These are phyloP conservation scores for Plasmodium sp. DNA, from an alignment of 169 alveolate species.

Conservation along the genomic window DNA sequence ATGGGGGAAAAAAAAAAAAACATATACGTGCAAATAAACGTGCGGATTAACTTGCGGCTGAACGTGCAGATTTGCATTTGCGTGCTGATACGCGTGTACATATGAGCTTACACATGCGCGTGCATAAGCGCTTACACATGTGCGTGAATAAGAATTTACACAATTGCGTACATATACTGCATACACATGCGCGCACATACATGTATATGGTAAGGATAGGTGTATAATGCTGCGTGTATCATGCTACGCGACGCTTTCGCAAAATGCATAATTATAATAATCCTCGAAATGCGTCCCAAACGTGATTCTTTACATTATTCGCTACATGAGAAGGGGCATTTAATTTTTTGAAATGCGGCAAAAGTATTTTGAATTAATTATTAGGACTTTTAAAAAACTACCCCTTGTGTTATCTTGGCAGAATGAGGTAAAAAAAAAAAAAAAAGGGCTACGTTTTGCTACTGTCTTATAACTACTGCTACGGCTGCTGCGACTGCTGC, in stretches of 20 bases:
- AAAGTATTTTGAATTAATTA: conserved; percentile 6
- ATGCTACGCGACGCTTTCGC: background rate
- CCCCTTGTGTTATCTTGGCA: background rate
- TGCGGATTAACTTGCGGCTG: background rate
- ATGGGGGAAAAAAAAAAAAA: background rate
- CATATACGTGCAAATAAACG: background rate
- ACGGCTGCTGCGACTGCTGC: background rate
- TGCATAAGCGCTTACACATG: background rate
- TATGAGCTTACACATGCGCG: background rate
- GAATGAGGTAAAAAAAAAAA: background rate
- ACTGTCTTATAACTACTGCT: conserved; percentile 13
- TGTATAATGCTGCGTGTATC: background rate
- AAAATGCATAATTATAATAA: background rate
- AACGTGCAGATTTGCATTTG: background rate
- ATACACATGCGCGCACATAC: background rate
- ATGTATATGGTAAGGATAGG: background rate
- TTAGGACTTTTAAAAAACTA: background rate
- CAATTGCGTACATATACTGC: background rate
- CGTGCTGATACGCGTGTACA: background rate
- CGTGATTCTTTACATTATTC: background rate
- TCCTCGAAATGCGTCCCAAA: conserved; percentile 7
- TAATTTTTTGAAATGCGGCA: background rate
- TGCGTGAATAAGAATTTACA: background rate
- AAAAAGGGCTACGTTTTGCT: conserved; percentile 10
- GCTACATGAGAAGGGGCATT: background rate